Evolutionary conservation across 306 rosid genomes (phyloP).

Genomic region (Cicer judaicum): DNA sequence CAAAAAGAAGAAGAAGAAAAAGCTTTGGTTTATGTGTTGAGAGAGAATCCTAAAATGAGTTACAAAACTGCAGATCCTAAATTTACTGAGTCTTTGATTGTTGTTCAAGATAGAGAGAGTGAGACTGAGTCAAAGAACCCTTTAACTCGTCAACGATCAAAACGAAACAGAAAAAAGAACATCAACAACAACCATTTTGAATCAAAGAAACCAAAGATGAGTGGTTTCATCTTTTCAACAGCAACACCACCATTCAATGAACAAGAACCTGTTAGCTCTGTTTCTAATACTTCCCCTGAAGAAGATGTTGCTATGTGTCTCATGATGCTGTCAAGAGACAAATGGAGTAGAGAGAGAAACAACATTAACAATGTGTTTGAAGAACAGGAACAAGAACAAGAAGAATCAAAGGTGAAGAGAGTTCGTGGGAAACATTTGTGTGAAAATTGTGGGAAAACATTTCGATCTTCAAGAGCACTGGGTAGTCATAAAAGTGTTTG

Average conservation of each 20-base stretch:
- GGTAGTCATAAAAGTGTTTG: constrained; percentile 66
- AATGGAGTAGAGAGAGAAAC: constrained; percentile 48
- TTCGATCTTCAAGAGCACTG: constrained; percentile 81
- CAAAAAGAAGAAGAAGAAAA: background rate
- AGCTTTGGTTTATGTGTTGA: constrained; percentile 37
- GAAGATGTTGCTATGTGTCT: constrained; percentile 89
- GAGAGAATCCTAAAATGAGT: constrained; percentile 77
- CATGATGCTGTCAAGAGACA: constrained; percentile 84
- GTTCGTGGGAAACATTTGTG: constrained; percentile 59
- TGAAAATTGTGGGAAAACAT: constrained; percentile 58
- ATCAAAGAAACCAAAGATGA: constrained; percentile 10
- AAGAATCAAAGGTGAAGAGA: constrained; percentile 39
- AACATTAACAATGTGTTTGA: constrained; percentile 6
- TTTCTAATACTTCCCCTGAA: constrained; percentile 71
- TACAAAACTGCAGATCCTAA: constrained; percentile 67
- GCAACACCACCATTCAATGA: constrained; percentile 26
- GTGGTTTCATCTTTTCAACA: constrained; percentile 39
- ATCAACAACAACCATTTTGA: background rate
- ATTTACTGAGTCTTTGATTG: constrained; percentile 50
- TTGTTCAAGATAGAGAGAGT: constrained; percentile 82
- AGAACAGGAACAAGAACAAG: background rate
- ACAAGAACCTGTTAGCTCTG: constrained; percentile 67
- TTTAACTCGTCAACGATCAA: constrained; percentile 84
- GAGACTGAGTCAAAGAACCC: constrained; percentile 76
- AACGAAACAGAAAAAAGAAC: constrained; percentile 42